Evolutionary conservation across 495 filamentous ascomycete genomes (phyloP), one percentile per base, ranked within the genome.

Genomic region (Hyaloscypha variabilis): DNA sequence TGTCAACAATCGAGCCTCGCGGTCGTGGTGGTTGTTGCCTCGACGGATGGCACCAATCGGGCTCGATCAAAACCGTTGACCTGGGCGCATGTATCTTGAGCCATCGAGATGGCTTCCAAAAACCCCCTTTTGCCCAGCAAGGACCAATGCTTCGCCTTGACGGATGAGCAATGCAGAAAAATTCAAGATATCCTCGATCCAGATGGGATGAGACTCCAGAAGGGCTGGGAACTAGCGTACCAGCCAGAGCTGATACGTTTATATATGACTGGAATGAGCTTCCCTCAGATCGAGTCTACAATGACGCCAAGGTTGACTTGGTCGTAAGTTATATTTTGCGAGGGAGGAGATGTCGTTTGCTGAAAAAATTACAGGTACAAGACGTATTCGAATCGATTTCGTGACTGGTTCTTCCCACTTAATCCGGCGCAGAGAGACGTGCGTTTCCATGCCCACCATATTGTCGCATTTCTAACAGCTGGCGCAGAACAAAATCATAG

Each of bases 231-330:
- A 21, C 5, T 23, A n/a, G 4, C 28, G 21, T 42, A 62, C 31
- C 59, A 62, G 31, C n/a, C 25, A 6, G 28, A 62, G 42, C 42
- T 62, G n/a, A 31, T 62, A 23, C 39, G 59, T 17, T 42, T 62
- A 29, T 62, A 62, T 34, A 62, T 62, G 59, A 62, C 59, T 24
- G 49, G 49, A 42, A 51, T 62, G 49, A 62, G 59, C 42, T 62
- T 62, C 29, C 39, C 39, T 2, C 39, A 62, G 14, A 62, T 62
- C 19, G 46, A 50, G 31, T n/a, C 49, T 23, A 42, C 59, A 0
- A 62, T 62, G 46, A 52, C 21, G 59, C n/a, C 59, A 8, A 51
- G 29, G 25, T 42, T 62, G 19, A 34, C 49, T 21, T 62, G 59
- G 59, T 51, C 59, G 59, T 62, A 62, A 62, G 59, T 59, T 2